These are phyloP conservation scores for Trichomonas tenax DNA, from an alignment of 208 protist genomes.

Conservation along the genomic window DNA sequence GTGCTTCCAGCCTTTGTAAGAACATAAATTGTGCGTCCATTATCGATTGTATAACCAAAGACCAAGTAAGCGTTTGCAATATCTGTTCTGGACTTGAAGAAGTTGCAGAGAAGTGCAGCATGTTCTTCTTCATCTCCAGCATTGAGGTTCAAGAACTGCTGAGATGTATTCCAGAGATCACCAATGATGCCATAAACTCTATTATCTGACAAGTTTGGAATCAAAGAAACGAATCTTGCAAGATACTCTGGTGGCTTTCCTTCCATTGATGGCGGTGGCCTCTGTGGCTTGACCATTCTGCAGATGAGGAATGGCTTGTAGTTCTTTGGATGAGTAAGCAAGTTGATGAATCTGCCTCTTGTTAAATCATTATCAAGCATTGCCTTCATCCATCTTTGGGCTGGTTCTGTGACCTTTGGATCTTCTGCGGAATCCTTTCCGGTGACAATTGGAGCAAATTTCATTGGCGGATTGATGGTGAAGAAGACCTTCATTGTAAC, in stretches of 20 bases:
- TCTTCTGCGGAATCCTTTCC: not conserved
- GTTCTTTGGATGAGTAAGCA: not conserved
- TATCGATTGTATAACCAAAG: not conserved
- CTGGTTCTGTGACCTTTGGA: not conserved
- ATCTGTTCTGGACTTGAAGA: not conserved
- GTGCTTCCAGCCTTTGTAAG: not conserved
- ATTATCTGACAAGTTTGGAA: not conserved
- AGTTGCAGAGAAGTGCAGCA: not conserved
- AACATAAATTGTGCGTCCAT: not conserved
- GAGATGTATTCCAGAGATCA: not conserved
- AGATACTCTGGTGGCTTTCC: not conserved
- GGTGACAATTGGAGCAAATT: not conserved
- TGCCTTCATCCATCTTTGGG: not conserved
- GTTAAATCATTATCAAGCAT: not conserved
- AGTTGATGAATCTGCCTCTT: not conserved
- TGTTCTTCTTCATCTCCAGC: constrained; percentile 3
- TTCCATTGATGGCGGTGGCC: not conserved
- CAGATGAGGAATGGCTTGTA: not conserved
- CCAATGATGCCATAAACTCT: not conserved
- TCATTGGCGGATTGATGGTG: not conserved
- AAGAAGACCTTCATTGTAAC: not conserved
- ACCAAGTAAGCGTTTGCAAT: not conserved
- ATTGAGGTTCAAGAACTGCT: not conserved
- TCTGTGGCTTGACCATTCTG: not conserved
- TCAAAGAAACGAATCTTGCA: not conserved